These are phyloP conservation scores for Boletus reticuloceps DNA, from an alignment of 768 basidiomycete genomes.

Conservation along the genomic window DNA sequence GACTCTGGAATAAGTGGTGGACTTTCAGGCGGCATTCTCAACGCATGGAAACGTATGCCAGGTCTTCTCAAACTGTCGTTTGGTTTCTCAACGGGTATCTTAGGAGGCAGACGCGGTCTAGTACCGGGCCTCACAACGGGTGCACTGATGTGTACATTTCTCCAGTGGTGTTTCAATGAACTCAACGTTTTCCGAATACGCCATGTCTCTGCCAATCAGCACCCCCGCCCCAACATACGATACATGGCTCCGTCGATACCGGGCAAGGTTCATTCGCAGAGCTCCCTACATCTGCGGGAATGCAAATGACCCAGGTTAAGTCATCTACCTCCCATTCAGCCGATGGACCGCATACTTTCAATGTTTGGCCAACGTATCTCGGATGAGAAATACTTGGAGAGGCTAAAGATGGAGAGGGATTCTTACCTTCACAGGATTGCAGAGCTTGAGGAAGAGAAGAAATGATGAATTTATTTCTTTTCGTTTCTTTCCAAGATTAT, in stretches of 20 bases:
- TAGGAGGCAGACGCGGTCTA: constrained; percentile 62
- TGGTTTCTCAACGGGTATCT: constrained; percentile 4
- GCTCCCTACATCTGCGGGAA: not conserved
- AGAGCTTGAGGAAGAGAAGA: constrained; percentile 46
- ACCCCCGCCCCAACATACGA: not conserved
- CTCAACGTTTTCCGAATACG: constrained; percentile 57
- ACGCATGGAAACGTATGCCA: constrained; percentile 54
- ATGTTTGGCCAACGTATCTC: constrained; percentile 44
- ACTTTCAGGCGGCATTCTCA: constrained; percentile 57
- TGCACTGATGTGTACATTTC: constrained; percentile 51
- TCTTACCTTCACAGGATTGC: constrained; percentile 54
- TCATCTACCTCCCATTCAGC: constrained; percentile 5
- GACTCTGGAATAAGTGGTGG: constrained; percentile 77
- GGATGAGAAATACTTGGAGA: constrained; percentile 69
- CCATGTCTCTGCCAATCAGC: constrained; percentile 41
- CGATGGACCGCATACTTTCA: constrained; percentile 39
- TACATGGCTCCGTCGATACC: not conserved
- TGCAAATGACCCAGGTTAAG: constrained; percentile 14
- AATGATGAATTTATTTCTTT: constrained; percentile 3
- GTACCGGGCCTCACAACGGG: constrained; percentile 60
- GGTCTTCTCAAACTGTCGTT: not conserved
- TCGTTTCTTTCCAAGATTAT: not conserved
- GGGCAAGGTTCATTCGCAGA: constrained; percentile 1
- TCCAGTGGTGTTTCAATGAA: constrained; percentile 75
- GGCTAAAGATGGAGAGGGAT: constrained; percentile 56